Conservation (phyloP, 169 alveolate genomes). For the Toxoplasma gondii region DNA sequence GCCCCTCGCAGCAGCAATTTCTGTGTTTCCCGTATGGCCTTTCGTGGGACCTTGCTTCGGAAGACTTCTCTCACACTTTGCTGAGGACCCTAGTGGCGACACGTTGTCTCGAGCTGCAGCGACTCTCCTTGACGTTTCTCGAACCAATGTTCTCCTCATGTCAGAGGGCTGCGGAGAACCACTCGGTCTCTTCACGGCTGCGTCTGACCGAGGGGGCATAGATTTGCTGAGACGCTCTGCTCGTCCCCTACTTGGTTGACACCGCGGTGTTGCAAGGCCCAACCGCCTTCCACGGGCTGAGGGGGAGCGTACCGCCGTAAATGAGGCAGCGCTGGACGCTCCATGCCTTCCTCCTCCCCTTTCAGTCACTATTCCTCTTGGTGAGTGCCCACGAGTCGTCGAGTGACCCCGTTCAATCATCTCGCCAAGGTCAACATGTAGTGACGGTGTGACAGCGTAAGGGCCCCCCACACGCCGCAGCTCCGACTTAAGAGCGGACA, state of each 20-base stretch:
- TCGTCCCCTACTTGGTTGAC: not conserved
- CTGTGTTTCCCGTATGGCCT: not conserved
- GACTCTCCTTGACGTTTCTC: not conserved
- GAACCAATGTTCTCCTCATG: not conserved
- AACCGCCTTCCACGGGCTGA: not conserved
- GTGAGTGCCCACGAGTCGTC: not conserved
- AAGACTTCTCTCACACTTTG: not conserved
- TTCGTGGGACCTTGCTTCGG: not conserved
- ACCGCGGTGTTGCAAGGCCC: not conserved
- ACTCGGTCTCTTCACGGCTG: not conserved
- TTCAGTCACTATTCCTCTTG: not conserved
- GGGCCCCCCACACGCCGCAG: not conserved
- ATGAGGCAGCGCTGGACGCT: not conserved
- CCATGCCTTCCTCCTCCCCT: not conserved
- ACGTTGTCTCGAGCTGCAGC: not conserved
- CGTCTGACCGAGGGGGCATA: not conserved
- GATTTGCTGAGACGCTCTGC: not conserved
- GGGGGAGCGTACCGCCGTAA: not conserved
- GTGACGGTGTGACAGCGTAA: not conserved
- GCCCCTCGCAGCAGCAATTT: not conserved
- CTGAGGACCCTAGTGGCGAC: not conserved
- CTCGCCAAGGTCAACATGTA: not conserved
- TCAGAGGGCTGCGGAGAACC: not conserved
- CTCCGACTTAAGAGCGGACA: not conserved
- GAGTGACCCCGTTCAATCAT: not conserved